These are phyloP conservation scores for Candida suzukii DNA, from an alignment of 805 yeast genomes.

Conservation along the genomic window DNA sequence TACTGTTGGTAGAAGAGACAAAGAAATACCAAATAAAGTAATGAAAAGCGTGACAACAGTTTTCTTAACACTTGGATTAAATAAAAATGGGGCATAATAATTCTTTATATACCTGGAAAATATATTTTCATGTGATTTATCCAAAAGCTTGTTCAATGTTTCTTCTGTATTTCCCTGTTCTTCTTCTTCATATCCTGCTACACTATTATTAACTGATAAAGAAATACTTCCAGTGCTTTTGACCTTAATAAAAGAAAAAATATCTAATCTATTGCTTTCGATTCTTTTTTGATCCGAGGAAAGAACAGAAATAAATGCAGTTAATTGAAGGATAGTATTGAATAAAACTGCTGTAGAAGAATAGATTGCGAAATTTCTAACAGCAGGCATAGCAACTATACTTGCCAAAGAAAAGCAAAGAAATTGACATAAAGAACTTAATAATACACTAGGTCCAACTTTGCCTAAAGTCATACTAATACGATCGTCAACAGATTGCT, in stretches of 20 bases:
- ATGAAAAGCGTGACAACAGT: constrained; percentile 48
- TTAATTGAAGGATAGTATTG: constrained; percentile 72
- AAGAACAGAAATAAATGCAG: constrained; percentile 70
- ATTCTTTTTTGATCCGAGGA: constrained; percentile 58
- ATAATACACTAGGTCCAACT: constrained; percentile 81
- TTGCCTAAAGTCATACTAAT: constrained; percentile 58
- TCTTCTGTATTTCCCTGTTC: constrained; percentile 6
- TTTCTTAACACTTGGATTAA: constrained; percentile 39
- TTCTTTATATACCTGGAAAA: constrained; percentile 36
- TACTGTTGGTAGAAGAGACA: constrained; percentile 62
- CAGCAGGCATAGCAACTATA: constrained; percentile 91
- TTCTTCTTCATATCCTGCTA: constrained; percentile 3
- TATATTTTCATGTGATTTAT: constrained; percentile 14
- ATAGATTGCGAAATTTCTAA: constrained; percentile 83
- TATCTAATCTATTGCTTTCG: constrained; percentile 54
- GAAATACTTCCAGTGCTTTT: constrained; percentile 4
- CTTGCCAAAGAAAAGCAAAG: constrained; percentile 75
- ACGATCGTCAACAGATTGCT: constrained; percentile 46
- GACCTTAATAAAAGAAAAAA: constrained; percentile 47
- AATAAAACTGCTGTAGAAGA: constrained; percentile 80
- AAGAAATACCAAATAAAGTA: constrained; percentile 59
- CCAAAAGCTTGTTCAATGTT: constrained; percentile 17
- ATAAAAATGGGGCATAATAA: constrained; percentile 54
- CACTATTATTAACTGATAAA: constrained; percentile 3
- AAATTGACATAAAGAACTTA: constrained; percentile 74